Conservation (phyloP, 805 yeast genomes). For the Candida saitoana region DNA sequence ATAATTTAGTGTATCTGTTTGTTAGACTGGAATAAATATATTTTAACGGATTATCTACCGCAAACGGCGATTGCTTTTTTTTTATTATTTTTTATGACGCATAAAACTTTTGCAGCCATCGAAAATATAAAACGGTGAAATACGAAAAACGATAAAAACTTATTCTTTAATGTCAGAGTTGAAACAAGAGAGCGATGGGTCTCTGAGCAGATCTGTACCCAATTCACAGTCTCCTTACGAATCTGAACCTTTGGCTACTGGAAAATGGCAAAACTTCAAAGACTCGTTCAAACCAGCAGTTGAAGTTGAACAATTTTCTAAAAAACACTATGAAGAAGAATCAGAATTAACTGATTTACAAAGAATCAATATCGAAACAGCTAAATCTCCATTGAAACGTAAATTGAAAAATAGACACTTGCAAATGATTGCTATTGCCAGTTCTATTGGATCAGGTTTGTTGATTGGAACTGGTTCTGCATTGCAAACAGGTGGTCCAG, state of each 20-base stretch:
- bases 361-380: constrained; percentile 36
- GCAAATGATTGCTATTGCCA: constrained; percentile 43
- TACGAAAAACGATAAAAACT: too few relatives aligned
- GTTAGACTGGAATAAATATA: too few relatives aligned
- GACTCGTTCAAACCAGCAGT: constrained; percentile 46
- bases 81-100: not conserved
- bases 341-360: constrained; percentile 32
- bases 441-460: constrained; percentile 42
- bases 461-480: constrained; percentile 41
- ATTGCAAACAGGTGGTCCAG: constrained; percentile 36
- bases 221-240: constrained; percentile 4
- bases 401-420: constrained; percentile 33
- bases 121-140: too few relatives aligned
- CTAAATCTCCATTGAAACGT: constrained; percentile 35
- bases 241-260: not conserved
- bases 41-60: too few relatives aligned
- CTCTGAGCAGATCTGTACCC: not conserved
- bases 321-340: constrained; percentile 19
- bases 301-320: constrained; percentile 14
- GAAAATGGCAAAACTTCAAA: constrained; percentile 41
- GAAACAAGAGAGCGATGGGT: not conserved
- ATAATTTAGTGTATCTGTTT: too few relatives aligned
- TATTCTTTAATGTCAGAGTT: not conserved
- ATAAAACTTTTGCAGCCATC: not conserved
- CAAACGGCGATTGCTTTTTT: too few relatives aligned